Evolutionary conservation across 345 rosid species (phyloP).

Genomic region (Salix purpurea): DNA sequence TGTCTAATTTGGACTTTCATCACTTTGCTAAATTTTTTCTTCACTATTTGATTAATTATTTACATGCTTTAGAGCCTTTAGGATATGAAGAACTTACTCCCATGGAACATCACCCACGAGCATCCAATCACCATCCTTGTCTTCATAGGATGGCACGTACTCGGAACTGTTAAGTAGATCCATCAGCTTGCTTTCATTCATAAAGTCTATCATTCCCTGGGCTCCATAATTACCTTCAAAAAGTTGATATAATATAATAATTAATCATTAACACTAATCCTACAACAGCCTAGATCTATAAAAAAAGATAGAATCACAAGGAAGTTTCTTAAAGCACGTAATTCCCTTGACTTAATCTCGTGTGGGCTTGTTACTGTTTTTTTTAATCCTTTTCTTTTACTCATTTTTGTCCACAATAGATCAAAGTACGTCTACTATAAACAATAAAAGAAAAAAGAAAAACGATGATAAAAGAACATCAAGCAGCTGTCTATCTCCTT

Average conservation of each 20-base stretch:
- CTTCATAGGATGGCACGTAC: slow-evolving; percentile 93
- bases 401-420: too few relatives aligned
- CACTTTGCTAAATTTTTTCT: background rate
- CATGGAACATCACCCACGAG: slow-evolving; percentile 98
- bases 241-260: background rate
- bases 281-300: background rate
- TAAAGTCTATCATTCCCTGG: slow-evolving; percentile 94
- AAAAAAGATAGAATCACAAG: background rate
- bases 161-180: slow-evolving; percentile 84
- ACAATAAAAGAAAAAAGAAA: background rate
- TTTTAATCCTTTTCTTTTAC: background rate
- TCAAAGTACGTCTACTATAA: background rate
- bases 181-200: slow-evolving; percentile 93
- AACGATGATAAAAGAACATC: background rate
- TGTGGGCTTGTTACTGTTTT: background rate
- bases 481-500: background rate
- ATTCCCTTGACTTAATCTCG: slow-evolving; percentile 4
- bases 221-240: slow-evolving; percentile 50
- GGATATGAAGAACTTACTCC: slow-evolving; percentile 54
- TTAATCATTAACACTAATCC: background rate
- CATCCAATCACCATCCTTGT: slow-evolving; percentile 99
- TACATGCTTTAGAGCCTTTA: background rate
- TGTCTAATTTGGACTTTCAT: background rate
- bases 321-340: background rate
- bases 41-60: background rate